Conservation (phyloP, 2,329 filamentous ascomycete genomes). For the Cercospora sp. region DNA sequence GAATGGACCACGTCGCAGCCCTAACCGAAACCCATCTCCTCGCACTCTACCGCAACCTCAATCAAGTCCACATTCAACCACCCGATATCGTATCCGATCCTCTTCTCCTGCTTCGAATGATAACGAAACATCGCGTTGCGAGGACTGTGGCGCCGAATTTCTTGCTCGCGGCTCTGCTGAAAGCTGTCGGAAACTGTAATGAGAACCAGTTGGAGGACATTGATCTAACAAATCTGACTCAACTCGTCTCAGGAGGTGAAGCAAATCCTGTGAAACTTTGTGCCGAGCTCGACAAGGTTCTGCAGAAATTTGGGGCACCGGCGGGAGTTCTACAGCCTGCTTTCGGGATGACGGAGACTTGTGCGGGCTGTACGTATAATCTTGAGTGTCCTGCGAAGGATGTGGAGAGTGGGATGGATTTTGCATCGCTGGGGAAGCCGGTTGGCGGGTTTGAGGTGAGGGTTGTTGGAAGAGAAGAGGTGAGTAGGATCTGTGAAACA, state of each 20-base stretch:
- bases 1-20: constrained; percentile 56
- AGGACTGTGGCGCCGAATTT: constrained; percentile 51
- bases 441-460: constrained; percentile 7
- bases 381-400: constrained; percentile 12
- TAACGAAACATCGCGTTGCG: constrained; percentile 45
- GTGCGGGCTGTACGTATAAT: constrained; percentile 26
- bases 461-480: background rate
- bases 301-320: constrained; percentile 11
- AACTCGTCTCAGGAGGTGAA: constrained; percentile 50
- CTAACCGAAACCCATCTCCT: constrained; percentile 56
- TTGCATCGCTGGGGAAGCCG: constrained; percentile 20
- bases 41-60: constrained; percentile 44
- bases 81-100: constrained; percentile 45
- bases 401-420: constrained; percentile 11
- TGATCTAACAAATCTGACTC: background rate
- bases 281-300: background rate
- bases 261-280: constrained; percentile 38
- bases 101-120: constrained; percentile 41
- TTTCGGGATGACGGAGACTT: constrained; percentile 25
- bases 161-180: constrained; percentile 33
- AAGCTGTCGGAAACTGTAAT: background rate
- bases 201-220: background rate
- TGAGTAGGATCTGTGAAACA: background rate
- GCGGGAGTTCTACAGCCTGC: constrained; percentile 18
- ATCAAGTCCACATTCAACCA: constrained; percentile 51